A percentile compares a stretch with the other conserved stretches of the same genome.
phyloP scores from a whole-genome alignment of 805 yeast species.

The Blastobotrys terrestris region DNA sequence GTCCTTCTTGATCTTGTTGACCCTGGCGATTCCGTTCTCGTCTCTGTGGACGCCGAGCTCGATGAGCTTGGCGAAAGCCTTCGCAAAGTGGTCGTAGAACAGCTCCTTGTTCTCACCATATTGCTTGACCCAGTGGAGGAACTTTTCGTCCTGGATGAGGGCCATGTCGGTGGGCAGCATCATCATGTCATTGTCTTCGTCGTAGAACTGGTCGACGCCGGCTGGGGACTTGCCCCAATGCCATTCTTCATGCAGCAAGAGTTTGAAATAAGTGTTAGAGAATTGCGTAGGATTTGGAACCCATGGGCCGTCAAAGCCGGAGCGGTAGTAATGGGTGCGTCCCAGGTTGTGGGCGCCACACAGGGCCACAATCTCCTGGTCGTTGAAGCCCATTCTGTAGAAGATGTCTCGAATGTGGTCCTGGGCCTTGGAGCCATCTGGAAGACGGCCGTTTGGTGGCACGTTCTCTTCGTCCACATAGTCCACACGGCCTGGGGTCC shows the following conservation, averaged over 20 bases:
- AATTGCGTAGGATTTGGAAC: constrained; percentile 72
- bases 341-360: constrained; percentile 61
- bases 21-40: constrained; percentile 32
- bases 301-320: constrained; percentile 90
- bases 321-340: constrained; percentile 53
- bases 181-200: constrained; percentile 63
- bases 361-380: constrained; percentile 56
- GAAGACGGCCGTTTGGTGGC: constrained; percentile 59
- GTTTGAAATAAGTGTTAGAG: constrained; percentile 66
- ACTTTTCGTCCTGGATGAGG: constrained; percentile 53
- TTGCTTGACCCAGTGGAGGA: constrained; percentile 52
- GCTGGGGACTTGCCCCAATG: constrained; percentile 31
- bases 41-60: constrained; percentile 68
- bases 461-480: constrained; percentile 46
- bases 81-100: constrained; percentile 59
- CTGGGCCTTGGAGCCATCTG: constrained; percentile 50
- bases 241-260: constrained; percentile 55
- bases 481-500: constrained; percentile 74
- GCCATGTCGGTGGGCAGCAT: constrained; percentile 83
- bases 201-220: constrained; percentile 35
- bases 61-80: constrained; percentile 60
- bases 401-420: constrained; percentile 51
- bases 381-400: constrained; percentile 54
- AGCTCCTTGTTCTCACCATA: constrained; percentile 61
- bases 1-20: constrained; percentile 28